Evolutionary conservation across 129 eudicot genomes (phyloP), one percentile per base, ranked within the genome.

Genomic region (Erigeron canadensis): DNA sequence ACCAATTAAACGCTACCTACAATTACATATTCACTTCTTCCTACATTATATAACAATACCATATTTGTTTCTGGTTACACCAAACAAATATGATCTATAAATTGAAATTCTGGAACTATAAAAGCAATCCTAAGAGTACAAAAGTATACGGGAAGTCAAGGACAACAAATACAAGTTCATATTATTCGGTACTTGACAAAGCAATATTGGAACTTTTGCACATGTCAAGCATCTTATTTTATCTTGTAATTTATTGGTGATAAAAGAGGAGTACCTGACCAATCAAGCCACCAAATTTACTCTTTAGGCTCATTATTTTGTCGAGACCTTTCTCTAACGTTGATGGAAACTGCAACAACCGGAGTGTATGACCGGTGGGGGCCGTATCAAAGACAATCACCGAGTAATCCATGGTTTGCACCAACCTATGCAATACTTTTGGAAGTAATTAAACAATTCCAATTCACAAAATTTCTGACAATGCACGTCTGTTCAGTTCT

Each of bases 331-430:
- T 94, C 65, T 94, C 98, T 79, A 94, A 84, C 34, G 98, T 94
- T 47, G 98, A 82, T 13, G 98, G 98, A 67, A 94, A 94, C 50
- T 94, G 98, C 69, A 94, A 75, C 37, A 94, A 80, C 16, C 98
- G 95, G 18, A 94, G 96, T 16, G 98, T 94, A 72, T 94, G 98
- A 8, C 98, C 98, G n/a, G 98, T 94, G n/a, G 98, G 98, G 77
- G 98, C 98, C 11, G 98, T 94, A 81, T 94, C 98, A 84, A 94
- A 94, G 47, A 94, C 98, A 75, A 94, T 89, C 65, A 87, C 93
- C 15, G 98, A 94, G 75, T 94, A 94, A 78, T 94, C 98, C 98
- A 94, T 87, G 21, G 98, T 87, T 80, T 94, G 98, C 81, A 94
- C 98, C 79, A 94, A 84, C 81, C 98, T 94, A 51, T 23, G 11